Evolutionary conservation across 331 rosid species (phyloP), one percentile per base, ranked within the genome.

Genomic region (Rhamnella rubrinervis): DNA sequence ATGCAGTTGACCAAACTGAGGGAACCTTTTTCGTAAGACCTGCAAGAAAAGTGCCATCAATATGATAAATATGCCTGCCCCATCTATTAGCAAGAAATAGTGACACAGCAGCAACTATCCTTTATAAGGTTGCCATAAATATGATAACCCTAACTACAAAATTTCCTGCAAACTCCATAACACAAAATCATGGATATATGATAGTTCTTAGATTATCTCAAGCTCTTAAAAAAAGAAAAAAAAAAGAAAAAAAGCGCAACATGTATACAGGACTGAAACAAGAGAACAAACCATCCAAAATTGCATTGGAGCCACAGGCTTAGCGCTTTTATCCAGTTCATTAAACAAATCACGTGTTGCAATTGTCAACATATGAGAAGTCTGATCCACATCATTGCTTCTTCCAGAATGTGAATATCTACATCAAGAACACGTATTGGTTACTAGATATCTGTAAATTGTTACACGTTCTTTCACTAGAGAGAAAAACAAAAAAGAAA

Each of bases 241-340:
- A 12, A 50, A 47, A 57, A 49, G 8, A 49, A 49, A 18, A 49
- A 18, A 1, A 47, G 59, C 66, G 61, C 49, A 28, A 39, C 40
- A 56, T 51, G 64, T 65, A 40, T 59, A 31, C 61, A 44, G 46
- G 1, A 55, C 67, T 18, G 38, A 76, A 81, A 44, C 10, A 66
- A 77, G 68, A 71, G n/a, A 71, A 76, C 78, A 70, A 60, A 95
- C 99, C 99, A 89, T 87, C 99, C 99, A 95, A 79, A 95, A 95
- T 68, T 91, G 99, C 99, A 95, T 91, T 50, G 99, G 99, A 6
- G 97, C 97, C 72, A 95, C 97, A 75, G 99, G 70, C 88, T 91
- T 95, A 71, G 82, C 87, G 82, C 96, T 95, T 85, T 77, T 89
- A 82, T 89, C 97, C 74, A 95, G 93, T 76, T 91, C 96, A 53